Conservation (phyloP, 2,329 filamentous ascomycete genomes). For the Orbilia oligospora region DNA sequence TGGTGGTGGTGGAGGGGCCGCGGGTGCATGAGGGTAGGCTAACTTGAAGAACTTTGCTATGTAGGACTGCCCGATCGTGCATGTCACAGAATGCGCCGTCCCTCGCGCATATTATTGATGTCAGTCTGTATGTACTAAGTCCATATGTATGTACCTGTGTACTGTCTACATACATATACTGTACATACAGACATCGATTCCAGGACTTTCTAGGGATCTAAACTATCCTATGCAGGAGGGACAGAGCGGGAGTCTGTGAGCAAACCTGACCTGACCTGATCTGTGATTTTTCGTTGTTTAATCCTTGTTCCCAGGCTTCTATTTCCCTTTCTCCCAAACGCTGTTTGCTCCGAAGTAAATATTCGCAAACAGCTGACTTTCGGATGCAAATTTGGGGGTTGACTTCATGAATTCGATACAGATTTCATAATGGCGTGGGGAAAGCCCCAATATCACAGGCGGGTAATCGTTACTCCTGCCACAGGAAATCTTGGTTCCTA, state of each 20-base stretch:
- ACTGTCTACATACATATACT: not conserved
- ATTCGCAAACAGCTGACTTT: conserved; percentile 31
- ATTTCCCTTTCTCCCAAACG: conserved; percentile 28
- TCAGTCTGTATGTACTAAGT: conserved; percentile 1
- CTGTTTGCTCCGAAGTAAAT: conserved; percentile 50
- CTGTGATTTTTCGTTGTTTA: conserved; percentile 19
- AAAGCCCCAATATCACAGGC: conserved; percentile 23
- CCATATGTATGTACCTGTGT: not conserved
- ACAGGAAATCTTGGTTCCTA: conserved; percentile 46
- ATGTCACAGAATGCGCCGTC: conserved; percentile 57
- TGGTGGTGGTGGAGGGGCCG: conserved; percentile 4
- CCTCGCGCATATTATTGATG: conserved; percentile 23
- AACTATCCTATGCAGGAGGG: conserved; percentile 39
- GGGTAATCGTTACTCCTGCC: conserved; percentile 25
- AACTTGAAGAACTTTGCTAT: conserved; percentile 22
- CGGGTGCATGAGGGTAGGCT: conserved; percentile 21
- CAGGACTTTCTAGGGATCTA: not conserved
- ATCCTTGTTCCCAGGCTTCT: conserved; percentile 48
- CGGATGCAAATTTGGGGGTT: conserved; percentile 33
- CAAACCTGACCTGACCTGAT: conserved; percentile 45
- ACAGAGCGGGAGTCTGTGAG: conserved; percentile 52
- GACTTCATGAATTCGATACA: conserved; percentile 48
- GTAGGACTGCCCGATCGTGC: conserved; percentile 39
- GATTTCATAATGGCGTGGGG: conserved; percentile 46
- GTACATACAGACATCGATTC: not conserved